Evolutionary conservation across 2,329 filamentous ascomycete species (phyloP), one percentile per base, ranked within the genome.

Genomic region (Fusarium brevicatenulatum): DNA sequence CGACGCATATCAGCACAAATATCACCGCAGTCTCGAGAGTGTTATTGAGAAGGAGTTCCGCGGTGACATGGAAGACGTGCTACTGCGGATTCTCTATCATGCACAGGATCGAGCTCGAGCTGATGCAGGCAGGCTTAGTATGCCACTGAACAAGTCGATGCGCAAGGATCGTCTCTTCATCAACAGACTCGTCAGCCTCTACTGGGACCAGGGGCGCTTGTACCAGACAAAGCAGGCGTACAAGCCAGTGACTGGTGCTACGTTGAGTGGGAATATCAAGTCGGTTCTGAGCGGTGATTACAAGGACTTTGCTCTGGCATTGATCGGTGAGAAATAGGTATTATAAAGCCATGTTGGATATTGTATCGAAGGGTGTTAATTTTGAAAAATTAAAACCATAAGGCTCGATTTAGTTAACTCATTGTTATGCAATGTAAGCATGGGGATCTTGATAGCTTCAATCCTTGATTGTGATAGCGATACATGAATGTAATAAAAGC

Each of bases 211-310:
- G 7, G 59, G 50, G 9, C 70, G 80, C 1, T 49, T 82, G 10
- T 66, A 77, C 5, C 74, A 73, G 12, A 76, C 78, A 1, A 80
- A 91, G 85, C 92, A 87, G 83, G 83, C 90, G 77, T 83, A 91
- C 80, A 87, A 88, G 76, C 87, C 84, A 66, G 85, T 89, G 28
- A 88, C 89, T 66, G 88, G 88, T 11, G 86, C 90, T 69, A 77
- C 83, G 10, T 91, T 82, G 12, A 57, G 59, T 4, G 72, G 52
- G 13, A 66, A 79, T n/a, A 74, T 82, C 19, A 81, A 77, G 68
- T 71, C 68, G 7, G 36, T 62, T 7, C 44, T 81, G 18, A 76
- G 73, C 21, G 80, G 80, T 3, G 78, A 80, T 37, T 81, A 78
- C 19, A 74, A 79, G 57, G 63, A 80, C 15, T 52, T 78, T 28